Evolutionary conservation across 2,329 filamentous ascomycete species (phyloP), one percentile per base, ranked within the genome.

Genomic region (Scytalidium lignicola): DNA sequence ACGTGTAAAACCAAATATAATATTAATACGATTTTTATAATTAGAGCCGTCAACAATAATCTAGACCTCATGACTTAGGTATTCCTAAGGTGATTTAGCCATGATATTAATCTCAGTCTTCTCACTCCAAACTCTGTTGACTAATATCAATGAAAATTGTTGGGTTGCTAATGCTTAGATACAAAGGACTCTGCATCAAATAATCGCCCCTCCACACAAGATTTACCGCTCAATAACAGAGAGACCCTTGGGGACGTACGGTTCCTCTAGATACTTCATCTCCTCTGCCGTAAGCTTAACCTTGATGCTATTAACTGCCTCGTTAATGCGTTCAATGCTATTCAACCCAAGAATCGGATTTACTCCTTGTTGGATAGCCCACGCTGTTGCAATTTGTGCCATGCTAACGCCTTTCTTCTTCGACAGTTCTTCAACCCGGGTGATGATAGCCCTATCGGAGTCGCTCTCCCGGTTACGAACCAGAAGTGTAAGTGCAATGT

Each of bases 321-420:
- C 76, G 49, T 80, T 73, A 44, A 82, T 75, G 41, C 78, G 67
- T 55, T 71, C 66, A 51, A 73, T 70, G 48, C 68, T 77, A 50
- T 67, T 71, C 43, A 82, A 61, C 0, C 79, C 79, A 46, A 81
- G 62, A 55, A 82, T 82, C 0, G 79, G 79, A 45, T 68, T 72
- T 2, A 70, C 70, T 49, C 69, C 67, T 44, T 71, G 68, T 20
- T 54, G 52, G 53, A 77, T 54, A n/a, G 68, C 66, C 80, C 81
- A 85, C 3, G 80, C 80, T 45, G 77, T 72, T 1, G 79, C 76
- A 23, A 85, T 72, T 55, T 77, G 70, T 41, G 76, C 74, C 80
- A 84, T 84, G 52, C 70, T 78, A 54, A 75, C 70, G 0, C 70
- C 74, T 57, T 74, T 75, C 68, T 78, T 79, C 58, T 74, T 70